Evolutionary conservation across 2,329 filamentous ascomycete genomes (phyloP), one percentile per base, ranked within the genome.

Genomic region (Ophiostoma himal-ulmi): DNA sequence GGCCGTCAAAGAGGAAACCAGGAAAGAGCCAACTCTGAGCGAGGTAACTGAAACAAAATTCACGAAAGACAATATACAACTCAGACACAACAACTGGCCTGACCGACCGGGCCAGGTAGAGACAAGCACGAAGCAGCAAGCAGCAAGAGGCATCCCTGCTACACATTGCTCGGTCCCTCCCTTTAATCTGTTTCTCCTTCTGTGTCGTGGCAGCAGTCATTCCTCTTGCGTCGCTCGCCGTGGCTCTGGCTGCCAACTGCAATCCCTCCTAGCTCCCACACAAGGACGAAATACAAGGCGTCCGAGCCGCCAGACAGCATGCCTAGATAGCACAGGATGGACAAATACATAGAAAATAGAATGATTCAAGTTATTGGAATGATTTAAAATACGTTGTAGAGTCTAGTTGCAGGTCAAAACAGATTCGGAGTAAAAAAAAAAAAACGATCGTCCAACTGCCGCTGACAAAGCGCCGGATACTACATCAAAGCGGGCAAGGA

Each of bases 231-330:
- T 20, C 41, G 41, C 30, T 44, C 41, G 41, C 41, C 3, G 30
- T 30, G 30, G 30, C 30, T 30, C 30, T 44, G 41, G 17, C 44
- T 48, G 41, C 13, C 14, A 44, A 2, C 44, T 13, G 41, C 17
- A 44, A 48, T 48, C 7, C 44, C 44, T 48, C 44, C 44, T 48
- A 17, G 44, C 44, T 26, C 10, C 22, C 52, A 57, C 26, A 57
- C 52, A 57, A 57, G 22, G 52, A 10, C 52, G 22, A 57, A 57
- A 57, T n/a, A 57, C 52, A 57, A 57, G 52, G 52, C 44, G 20
- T 48, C 44, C 44, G 44, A 48, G 44, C 17, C 7, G 44, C 17
- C 44, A 48, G 44, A 13, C n/a, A 57, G n/a, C 52, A 57, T 57
- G 52, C 22, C 52, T 10, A 26, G 22, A 57, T 26, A 4, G 52